Evolutionary conservation across 2,329 filamentous ascomycete species (phyloP).

Genomic region (Phialemonium atrogriseum): DNA sequence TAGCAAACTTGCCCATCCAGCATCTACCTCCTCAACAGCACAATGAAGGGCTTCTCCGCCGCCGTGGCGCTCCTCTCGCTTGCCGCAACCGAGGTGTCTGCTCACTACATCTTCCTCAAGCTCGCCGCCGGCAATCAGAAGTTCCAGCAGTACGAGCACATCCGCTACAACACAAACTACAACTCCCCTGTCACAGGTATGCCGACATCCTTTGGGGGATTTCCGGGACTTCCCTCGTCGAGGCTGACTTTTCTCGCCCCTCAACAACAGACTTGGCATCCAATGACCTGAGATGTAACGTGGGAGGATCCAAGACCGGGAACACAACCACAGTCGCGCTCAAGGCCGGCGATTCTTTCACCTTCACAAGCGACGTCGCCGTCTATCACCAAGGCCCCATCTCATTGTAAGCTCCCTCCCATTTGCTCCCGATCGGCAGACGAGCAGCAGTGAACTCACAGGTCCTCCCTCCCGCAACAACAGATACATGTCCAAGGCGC

Average conservation of each 20-base stretch:
- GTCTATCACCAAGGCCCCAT: constrained; percentile 35
- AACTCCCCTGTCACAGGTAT: constrained; percentile 35
- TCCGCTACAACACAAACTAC: constrained; percentile 38
- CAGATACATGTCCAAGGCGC: constrained; percentile 34
- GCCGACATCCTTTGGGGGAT: too few relatives aligned
- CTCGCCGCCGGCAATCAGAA: constrained; percentile 22
- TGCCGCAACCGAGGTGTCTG: constrained; percentile 23
- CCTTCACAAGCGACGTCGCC: constrained; percentile 28
- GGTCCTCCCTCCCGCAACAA: too few relatives aligned
- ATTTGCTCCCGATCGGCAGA: too few relatives aligned
- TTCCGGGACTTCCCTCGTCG: not conserved
- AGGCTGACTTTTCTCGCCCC: not conserved
- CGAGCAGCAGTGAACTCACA: not conserved
- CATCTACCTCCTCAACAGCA: too few relatives aligned
- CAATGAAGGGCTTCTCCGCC: constrained; percentile 23
- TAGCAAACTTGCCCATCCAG: too few relatives aligned
- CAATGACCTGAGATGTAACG: constrained; percentile 33
- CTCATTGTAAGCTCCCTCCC: constrained; percentile 20
- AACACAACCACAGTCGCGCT: constrained; percentile 26
- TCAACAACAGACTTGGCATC: constrained; percentile 19
- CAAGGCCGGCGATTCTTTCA: constrained; percentile 29
- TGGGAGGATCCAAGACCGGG: constrained; percentile 24
- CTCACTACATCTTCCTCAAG: constrained; percentile 34
- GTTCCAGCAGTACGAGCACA: constrained; percentile 27
- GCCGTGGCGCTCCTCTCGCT: constrained; percentile 19